Conservation (phyloP, 805 yeast genomes). For the Zygosaccharomyces siamensis region DNA sequence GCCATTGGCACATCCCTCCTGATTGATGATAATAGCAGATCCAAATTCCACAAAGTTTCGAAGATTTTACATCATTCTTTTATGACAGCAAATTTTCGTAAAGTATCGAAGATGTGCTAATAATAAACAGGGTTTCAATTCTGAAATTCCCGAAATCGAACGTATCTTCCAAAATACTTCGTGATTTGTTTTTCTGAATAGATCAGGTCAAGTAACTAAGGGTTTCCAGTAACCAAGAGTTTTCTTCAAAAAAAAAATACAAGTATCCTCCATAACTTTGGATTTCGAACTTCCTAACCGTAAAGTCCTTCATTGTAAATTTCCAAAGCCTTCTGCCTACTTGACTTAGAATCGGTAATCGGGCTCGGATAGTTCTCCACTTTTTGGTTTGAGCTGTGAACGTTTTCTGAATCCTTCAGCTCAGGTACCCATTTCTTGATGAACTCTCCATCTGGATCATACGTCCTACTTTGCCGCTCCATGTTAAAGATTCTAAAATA, state of each 20-base stretch:
- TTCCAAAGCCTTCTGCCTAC: constrained; percentile 42
- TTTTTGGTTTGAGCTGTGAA: constrained; percentile 28
- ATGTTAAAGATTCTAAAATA: constrained; percentile 55
- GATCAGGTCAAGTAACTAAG: no score
- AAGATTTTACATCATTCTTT: no score
- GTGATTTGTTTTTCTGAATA: no score
- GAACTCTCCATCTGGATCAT: constrained; percentile 44
- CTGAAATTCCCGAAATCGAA: no score
- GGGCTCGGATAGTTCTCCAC: constrained; percentile 42
- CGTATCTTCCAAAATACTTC: no score
- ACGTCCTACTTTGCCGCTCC: constrained; percentile 44
- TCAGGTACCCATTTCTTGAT: constrained; percentile 51
- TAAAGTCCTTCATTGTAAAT: constrained; percentile 25
- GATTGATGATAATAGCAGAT: no score
- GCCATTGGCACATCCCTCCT: no score
- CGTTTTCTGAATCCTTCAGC: constrained; percentile 27
- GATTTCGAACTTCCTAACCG: neutral
- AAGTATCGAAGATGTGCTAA: no score
- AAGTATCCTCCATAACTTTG: neutral
- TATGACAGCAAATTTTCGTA: no score
- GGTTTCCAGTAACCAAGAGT: no score
- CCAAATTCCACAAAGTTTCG: no score
- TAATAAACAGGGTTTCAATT: no score
- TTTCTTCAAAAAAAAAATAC: neutral
- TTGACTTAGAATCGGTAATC: constrained; percentile 40